These are phyloP conservation scores for Paecilomyces sp. DNA, from an alignment of 2,329 filamentous ascomycete species.

Conservation along the genomic window DNA sequence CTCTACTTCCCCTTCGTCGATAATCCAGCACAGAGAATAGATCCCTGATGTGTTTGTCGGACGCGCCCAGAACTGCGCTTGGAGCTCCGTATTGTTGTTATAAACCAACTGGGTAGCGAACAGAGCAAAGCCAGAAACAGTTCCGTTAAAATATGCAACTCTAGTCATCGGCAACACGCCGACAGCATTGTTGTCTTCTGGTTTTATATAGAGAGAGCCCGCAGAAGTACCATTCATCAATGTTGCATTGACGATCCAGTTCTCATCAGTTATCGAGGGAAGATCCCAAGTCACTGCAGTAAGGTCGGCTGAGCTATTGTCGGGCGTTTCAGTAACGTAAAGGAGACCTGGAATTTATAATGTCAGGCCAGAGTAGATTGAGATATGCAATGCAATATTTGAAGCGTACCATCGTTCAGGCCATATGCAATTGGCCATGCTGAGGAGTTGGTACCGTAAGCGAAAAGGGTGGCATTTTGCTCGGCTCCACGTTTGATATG, in stretches of 20 bases:
- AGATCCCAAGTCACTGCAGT: conserved; percentile 3
- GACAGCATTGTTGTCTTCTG: not conserved
- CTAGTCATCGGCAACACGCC: not conserved
- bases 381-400: not conserved
- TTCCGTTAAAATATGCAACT: conserved; percentile 9
- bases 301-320: not conserved
- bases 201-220: conserved; percentile 8
- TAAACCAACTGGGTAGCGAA: conserved; percentile 14
- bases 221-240: conserved; percentile 10
- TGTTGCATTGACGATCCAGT: conserved; percentile 13
- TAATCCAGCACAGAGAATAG: not conserved
- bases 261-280: conserved; percentile 9
- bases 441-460: conserved; percentile 10
- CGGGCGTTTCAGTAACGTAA: not conserved
- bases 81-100: conserved; percentile 11
- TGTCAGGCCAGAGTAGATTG: not conserved
- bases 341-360: not conserved
- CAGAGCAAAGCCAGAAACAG: conserved; percentile 12
- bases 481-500: conserved; percentile 8
- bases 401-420: conserved; percentile 7
- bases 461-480: conserved; percentile 11
- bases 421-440: conserved; percentile 12
- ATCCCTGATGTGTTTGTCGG: conserved; percentile 1
- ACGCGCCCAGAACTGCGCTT: conserved; percentile 13
- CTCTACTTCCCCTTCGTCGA: not conserved